These are phyloP conservation scores for Papiliotrema terrestris DNA, from an alignment of 1,284 basidiomycete species.

Conservation along the genomic window DNA sequence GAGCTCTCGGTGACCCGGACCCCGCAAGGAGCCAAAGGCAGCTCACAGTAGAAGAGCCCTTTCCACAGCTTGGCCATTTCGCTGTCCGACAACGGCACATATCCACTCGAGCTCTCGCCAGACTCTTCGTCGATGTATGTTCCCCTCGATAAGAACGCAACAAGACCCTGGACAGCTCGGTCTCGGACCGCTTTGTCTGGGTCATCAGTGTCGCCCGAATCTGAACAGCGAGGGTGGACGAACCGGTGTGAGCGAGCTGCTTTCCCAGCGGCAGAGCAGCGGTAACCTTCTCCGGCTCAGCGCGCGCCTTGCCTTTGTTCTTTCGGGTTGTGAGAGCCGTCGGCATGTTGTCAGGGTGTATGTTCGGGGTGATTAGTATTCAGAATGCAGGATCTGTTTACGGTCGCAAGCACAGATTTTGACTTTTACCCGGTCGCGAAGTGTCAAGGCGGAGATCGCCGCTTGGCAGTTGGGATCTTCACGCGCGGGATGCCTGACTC, in stretches of 20 bases:
- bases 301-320: conserved; percentile 32
- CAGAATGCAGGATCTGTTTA: too few relatives aligned
- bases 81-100: conserved; percentile 54
- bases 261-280: conserved; percentile 67
- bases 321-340: conserved; percentile 6
- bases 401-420: too few relatives aligned
- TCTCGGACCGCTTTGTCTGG: conserved; percentile 85
- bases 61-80: conserved; percentile 97
- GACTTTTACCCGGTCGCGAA: too few relatives aligned
- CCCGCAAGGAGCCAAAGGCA: too few relatives aligned
- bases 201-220: neutral
- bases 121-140: conserved; percentile 49
- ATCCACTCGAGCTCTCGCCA: conserved; percentile 18
- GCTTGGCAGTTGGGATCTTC: too few relatives aligned
- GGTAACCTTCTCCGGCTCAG: conserved; percentile 20
- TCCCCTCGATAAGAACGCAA: conserved; percentile 67
- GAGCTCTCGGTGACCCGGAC: too few relatives aligned
- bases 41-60: conserved; percentile 89
- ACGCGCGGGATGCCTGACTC: too few relatives aligned
- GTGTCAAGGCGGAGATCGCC: too few relatives aligned
- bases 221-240: conserved; percentile 21
- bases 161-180: conserved; percentile 74
- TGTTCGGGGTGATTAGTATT: too few relatives aligned
- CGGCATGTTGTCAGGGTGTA: neutral
- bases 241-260: conserved; percentile 84